Percentiles rank a stretch among this genome's conserved stretches.
Evolutionary conservation across 306 rosid species (phyloP).

Genomic region (Chamaecrista fasciculata): DNA sequence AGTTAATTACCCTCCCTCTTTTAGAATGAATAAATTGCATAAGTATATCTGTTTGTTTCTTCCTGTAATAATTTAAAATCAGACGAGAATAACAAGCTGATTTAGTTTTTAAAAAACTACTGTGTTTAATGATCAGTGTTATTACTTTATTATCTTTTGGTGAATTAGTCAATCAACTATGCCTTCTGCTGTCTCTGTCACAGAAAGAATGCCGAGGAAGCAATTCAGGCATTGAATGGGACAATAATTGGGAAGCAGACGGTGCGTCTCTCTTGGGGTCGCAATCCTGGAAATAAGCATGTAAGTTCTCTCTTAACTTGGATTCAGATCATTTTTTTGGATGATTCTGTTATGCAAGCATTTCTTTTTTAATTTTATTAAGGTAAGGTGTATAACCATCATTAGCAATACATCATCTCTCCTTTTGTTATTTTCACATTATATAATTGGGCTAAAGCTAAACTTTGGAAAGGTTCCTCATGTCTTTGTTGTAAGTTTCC

Average conservation of each 20-base stretch:
- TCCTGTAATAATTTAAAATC: neutral
- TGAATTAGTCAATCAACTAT: neutral
- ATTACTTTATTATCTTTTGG: neutral
- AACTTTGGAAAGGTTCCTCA: no score
- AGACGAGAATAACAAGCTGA: neutral
- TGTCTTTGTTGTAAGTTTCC: no score
- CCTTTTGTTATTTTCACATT: neutral
- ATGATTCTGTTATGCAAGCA: neutral
- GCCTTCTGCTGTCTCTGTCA: constrained; percentile 14
- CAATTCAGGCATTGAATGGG: constrained; percentile 62
- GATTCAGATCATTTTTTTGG: neutral
- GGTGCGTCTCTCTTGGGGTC: constrained; percentile 80
- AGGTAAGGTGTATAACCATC: neutral
- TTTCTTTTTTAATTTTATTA: neutral
- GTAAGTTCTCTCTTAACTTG: constrained; percentile 29
- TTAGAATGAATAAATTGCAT: neutral
- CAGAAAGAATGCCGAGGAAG: constrained; percentile 71
- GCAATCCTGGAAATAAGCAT: constrained; percentile 69
- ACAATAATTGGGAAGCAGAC: constrained; percentile 64
- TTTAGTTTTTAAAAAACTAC: neutral
- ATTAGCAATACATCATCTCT: neutral
- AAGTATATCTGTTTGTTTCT: neutral
- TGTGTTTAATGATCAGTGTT: neutral
- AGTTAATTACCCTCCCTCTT: neutral
- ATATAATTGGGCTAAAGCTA: no score